Conservation (phyloP, 352 stramenopile genomes). For the Pythium periplocum region DNA sequence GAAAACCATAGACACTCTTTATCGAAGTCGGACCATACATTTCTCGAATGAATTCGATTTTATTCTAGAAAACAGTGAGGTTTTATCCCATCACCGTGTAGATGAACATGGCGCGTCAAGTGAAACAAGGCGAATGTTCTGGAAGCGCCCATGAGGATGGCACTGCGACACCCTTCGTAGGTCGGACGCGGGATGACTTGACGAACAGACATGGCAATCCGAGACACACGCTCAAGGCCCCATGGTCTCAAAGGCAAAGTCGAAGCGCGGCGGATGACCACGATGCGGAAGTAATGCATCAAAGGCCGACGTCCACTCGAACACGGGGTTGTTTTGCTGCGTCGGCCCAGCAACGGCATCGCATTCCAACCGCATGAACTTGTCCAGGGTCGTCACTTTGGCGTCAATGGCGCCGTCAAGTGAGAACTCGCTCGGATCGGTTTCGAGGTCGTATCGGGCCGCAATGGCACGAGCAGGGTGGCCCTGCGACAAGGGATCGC, state of each 20-base stretch:
- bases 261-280: slow-evolving; percentile 32
- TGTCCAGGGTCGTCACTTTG: slow-evolving; percentile 54
- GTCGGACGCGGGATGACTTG: too few relatives aligned
- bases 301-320: slow-evolving; percentile 51
- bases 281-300: slow-evolving; percentile 15
- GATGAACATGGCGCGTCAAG: slow-evolving; percentile 9
- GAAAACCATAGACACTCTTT: too few relatives aligned
- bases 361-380: slow-evolving; percentile 30
- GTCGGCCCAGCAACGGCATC: slow-evolving; percentile 59
- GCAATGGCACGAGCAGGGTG: slow-evolving; percentile 55
- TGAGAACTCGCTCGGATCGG: slow-evolving; percentile 23
- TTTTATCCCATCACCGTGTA: slow-evolving; percentile 17
- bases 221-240: slow-evolving; percentile 10
- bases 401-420: slow-evolving; percentile 64
- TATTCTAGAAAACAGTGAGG: slow-evolving; percentile 4
- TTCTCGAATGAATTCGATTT: neutral
- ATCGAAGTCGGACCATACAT: slow-evolving; percentile 5
- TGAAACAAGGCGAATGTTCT: slow-evolving; percentile 35
- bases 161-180: too few relatives aligned
- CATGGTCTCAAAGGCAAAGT: slow-evolving; percentile 42
- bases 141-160: slow-evolving; percentile 14
- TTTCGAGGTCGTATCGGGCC: slow-evolving; percentile 58
- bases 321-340: slow-evolving; percentile 41
- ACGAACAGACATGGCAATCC: too few relatives aligned
- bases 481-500: slow-evolving; percentile 36